Evolutionary conservation across 139 green algal species (phyloP).

Genomic region (Chlorella sp.): DNA sequence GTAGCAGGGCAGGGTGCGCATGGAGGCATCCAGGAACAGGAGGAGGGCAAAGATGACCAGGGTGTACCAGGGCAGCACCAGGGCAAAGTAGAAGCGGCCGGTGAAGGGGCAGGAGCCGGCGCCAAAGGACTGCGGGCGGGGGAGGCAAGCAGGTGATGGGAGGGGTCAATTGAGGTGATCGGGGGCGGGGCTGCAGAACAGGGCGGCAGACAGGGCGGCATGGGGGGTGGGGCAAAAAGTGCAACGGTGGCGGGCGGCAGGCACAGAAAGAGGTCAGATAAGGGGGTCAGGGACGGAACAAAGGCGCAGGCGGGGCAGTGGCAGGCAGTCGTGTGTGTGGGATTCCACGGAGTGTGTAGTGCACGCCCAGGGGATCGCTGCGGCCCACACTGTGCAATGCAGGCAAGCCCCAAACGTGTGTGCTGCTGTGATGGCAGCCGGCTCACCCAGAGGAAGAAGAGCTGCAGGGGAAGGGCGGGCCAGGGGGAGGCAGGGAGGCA

Average conservation of each 20-base stretch:
- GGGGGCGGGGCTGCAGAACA: too few species aligned
- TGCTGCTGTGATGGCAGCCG: too few species aligned
- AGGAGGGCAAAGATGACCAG: conserved; percentile 35
- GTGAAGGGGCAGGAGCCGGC: conserved; percentile 56
- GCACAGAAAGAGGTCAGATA: too few species aligned
- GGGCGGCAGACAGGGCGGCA: too few species aligned
- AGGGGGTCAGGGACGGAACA: too few species aligned
- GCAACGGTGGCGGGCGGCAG: too few species aligned
- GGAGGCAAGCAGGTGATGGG: not conserved
- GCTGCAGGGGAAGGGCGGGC: not conserved
- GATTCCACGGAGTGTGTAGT: too few species aligned
- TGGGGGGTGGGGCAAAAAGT: too few species aligned
- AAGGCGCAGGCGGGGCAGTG: too few species aligned
- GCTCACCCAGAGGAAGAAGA: conserved; percentile 3
- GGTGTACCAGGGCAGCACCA: not conserved
- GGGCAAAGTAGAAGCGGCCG: conserved; percentile 33
- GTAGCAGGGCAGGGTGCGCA: conserved; percentile 54
- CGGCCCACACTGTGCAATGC: not conserved
- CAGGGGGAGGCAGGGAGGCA: not conserved
- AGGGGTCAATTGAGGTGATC: not conserved
- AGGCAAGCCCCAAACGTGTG: not conserved
- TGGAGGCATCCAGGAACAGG: conserved; percentile 43
- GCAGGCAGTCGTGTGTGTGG: too few species aligned
- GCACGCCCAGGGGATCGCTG: too few species aligned
- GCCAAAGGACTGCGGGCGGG: conserved; percentile 43